These are phyloP conservation scores for Penicillium griseofulvum DNA, from an alignment of 2,329 filamentous ascomycete species.

Conservation along the genomic window DNA sequence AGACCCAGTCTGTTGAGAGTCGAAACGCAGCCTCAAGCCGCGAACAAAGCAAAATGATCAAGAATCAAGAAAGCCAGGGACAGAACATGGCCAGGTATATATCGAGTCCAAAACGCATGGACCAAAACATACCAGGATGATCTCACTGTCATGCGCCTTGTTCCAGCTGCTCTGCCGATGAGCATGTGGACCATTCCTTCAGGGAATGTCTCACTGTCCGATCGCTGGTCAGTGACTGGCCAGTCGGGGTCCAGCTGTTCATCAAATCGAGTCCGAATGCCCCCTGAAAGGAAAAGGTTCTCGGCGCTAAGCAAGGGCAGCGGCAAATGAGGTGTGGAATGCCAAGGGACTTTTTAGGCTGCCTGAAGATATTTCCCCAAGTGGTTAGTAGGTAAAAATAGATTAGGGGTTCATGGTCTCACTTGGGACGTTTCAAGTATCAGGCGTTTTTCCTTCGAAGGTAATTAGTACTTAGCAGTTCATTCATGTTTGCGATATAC, in stretches of 20 bases:
- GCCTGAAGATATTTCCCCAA: not conserved
- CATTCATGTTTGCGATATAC: not conserved
- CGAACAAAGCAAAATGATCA: not conserved
- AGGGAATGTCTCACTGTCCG: not conserved
- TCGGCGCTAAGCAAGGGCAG: not conserved
- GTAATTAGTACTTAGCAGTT: not conserved
- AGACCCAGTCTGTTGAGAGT: not conserved
- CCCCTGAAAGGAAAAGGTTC: not conserved
- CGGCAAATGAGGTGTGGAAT: not conserved
- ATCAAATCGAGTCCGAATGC: not conserved
- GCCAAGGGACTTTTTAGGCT: not conserved
- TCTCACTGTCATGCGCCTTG: not conserved
- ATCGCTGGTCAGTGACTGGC: not conserved
- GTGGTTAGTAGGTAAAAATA: not conserved
- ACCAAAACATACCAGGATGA: slow-evolving; percentile 5
- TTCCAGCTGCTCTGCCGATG: not conserved
- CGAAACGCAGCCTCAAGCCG: slow-evolving; percentile 7
- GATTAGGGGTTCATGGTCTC: not conserved
- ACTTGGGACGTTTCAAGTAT: not conserved
- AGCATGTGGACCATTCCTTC: slow-evolving; percentile 12
- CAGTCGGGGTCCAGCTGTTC: not conserved
- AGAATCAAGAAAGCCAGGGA: not conserved
- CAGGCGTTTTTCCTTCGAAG: too few species aligned
- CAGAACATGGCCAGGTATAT: slow-evolving; percentile 5
- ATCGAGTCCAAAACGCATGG: not conserved